Percentiles rank a stretch among this genome's conserved stretches.
These are phyloP conservation scores for Lizonia empirigonia DNA, from an alignment of 2,329 filamentous ascomycete genomes.

Conservation along the genomic window DNA sequence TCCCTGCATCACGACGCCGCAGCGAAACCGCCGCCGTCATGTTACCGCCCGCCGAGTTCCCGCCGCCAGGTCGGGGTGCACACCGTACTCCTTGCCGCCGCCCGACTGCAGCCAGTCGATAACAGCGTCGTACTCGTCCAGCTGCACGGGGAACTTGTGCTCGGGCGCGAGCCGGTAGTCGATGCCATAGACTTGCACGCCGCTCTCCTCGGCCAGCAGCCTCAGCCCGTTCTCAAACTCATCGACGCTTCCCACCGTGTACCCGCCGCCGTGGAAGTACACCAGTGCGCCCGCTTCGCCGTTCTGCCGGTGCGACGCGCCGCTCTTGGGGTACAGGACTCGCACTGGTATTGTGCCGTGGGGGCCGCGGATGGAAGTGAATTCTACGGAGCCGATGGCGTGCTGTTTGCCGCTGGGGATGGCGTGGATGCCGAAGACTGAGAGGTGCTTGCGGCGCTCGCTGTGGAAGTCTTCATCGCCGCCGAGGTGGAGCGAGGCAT, in stretches of 20 bases:
- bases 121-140: constrained; percentile 44
- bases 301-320: constrained; percentile 12
- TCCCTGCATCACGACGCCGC: constrained; percentile 30
- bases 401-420: constrained; percentile 29
- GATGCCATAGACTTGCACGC: constrained; percentile 34
- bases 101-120: constrained; percentile 34
- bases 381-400: constrained; percentile 40
- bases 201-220: constrained; percentile 2
- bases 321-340: constrained; percentile 37
- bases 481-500: constrained; percentile 32
- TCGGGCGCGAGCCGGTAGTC: constrained; percentile 48
- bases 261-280: constrained; percentile 50
- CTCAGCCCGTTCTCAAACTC: constrained; percentile 49
- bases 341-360: constrained; percentile 46
- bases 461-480: constrained; percentile 29
- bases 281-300: constrained; percentile 36
- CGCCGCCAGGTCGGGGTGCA: constrained; percentile 38
- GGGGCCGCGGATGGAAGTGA: constrained; percentile 40
- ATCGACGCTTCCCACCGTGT: constrained; percentile 48
- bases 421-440: constrained; percentile 42
- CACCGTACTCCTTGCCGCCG: constrained; percentile 20
- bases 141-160: constrained; percentile 38
- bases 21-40: constrained; percentile 44
- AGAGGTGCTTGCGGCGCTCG: constrained; percentile 29
- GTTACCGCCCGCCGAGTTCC: constrained; percentile 46